Conservation (phyloP, 805 yeast species). For the Candida mattraensis region DNA sequence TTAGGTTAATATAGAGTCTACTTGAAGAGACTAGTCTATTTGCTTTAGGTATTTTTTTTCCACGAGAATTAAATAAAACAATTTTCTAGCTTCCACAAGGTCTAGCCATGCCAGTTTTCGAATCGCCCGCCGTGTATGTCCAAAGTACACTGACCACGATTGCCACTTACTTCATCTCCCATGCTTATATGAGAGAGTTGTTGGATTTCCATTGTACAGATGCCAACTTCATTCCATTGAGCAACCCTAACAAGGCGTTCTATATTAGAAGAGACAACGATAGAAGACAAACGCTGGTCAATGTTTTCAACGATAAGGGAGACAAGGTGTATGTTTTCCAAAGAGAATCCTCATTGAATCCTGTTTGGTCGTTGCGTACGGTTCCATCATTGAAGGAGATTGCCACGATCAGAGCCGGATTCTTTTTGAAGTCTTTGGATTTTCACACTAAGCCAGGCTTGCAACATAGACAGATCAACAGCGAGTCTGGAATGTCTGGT, state of each 20-base stretch:
- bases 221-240: slow-evolving; percentile 42
- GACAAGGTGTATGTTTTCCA: slow-evolving; percentile 50
- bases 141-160: slow-evolving; percentile 40
- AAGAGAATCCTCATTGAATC: slow-evolving; percentile 45
- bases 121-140: slow-evolving; percentile 48
- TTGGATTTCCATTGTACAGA: slow-evolving; percentile 40
- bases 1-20: too few relatives aligned
- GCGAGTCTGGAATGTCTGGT: slow-evolving; percentile 40
- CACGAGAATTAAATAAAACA: slow-evolving; percentile 1
- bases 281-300: slow-evolving; percentile 44
- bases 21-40: slow-evolving; percentile 8
- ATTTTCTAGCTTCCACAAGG: not conserved
- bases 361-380: slow-evolving; percentile 51
- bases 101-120: slow-evolving; percentile 40
- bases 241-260: slow-evolving; percentile 39
- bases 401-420: slow-evolving; percentile 52
- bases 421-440: slow-evolving; percentile 44
- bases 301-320: slow-evolving; percentile 48
- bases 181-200: slow-evolving; percentile 38
- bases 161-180: slow-evolving; percentile 44
- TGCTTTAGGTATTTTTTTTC: slow-evolving; percentile 8
- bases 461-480: slow-evolving; percentile 43
- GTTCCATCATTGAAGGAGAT: slow-evolving; percentile 46
- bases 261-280: slow-evolving; percentile 51
- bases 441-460: slow-evolving; percentile 48